Evolutionary conservation across 305 asterid species (phyloP).

Genomic region (Solanum aculeatissimum): DNA sequence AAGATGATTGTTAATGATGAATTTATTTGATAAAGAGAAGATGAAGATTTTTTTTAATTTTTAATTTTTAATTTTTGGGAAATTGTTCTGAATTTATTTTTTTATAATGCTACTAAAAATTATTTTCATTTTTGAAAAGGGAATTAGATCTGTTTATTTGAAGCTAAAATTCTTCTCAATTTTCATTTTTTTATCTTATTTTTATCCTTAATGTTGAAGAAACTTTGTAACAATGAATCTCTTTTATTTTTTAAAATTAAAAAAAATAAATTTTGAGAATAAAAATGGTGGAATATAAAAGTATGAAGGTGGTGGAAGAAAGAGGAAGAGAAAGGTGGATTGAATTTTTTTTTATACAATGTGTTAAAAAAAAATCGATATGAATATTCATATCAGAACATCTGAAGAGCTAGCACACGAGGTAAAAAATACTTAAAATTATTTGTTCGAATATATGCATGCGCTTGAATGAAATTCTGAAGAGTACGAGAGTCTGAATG

Average conservation of each 20-base stretch:
- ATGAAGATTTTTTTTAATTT: not conserved
- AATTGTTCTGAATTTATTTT: not conserved
- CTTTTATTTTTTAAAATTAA: too few species aligned
- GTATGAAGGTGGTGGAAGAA: not conserved
- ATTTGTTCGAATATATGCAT: not conserved
- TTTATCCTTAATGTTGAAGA: too few species aligned
- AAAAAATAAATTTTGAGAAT: too few species aligned
- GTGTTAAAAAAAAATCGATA: not conserved
- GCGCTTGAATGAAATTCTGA: not conserved
- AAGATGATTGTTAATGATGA: not conserved
- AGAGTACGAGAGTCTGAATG: not conserved
- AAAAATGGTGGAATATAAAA: not conserved
- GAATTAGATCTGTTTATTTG: not conserved
- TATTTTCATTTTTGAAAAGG: not conserved
- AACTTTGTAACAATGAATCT: too few species aligned
- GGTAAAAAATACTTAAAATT: not conserved
- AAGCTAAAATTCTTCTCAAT: not conserved
- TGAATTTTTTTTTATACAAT: not conserved
- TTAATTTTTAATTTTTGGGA: not conserved
- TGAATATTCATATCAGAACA: not conserved
- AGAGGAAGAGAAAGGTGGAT: not conserved
- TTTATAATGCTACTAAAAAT: not conserved
- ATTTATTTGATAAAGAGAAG: not conserved
- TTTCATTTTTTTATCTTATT: not conserved
- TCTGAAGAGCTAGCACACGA: not conserved